Evolutionary conservation across 495 filamentous ascomycete genomes (phyloP), one percentile per base, ranked within the genome.

Genomic region (Cercophora newfieldiana): DNA sequence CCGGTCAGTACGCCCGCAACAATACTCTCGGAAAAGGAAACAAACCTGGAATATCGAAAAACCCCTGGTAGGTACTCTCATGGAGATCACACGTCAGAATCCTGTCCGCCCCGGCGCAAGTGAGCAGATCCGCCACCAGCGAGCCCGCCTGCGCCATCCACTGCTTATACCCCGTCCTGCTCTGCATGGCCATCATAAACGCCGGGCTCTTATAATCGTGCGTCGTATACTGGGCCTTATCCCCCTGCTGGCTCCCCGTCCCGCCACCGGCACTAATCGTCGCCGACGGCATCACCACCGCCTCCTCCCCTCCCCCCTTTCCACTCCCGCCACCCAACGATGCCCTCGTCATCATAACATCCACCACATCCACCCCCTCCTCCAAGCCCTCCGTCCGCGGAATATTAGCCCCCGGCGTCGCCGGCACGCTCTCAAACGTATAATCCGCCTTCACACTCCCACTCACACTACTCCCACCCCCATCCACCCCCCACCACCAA

Each of bases 91-190:
- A 94, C 2, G 95, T 98, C 72, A 99, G 93, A 75, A 99, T 69
- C 75, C 97, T 92, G 76, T 99, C 96, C 19, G 96, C 92, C 49
- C 95, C 95, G 65, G 95, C 93, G 76, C 93, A 97, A 28, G 92
- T 97, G 59, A 99, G 79, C 61, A 99, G 85, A 74, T 98, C 92
- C 18, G 95, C 95, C 30, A 98, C 90, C 66, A 99, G 85, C 26
- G 94, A 97, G 57, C 95, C 95, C 31, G 95, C 91, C 79, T 97
- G 95, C 26, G 95, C 95, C 68, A 97, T 92, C 95, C 95, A 98
- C 80, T 96, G 91, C 78, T 94, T 96, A 73, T 98, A 98, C 10
- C 94, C 94, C 2, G 93, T 89, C 64, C 91, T 90, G 0, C 92
- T 86, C 71, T 90, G 82, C 75, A 97, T 93, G 47, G 81, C 77